Evolutionary conservation across 2,329 filamentous ascomycete genomes (phyloP).

Genomic region (Bipolaris oryzae): DNA sequence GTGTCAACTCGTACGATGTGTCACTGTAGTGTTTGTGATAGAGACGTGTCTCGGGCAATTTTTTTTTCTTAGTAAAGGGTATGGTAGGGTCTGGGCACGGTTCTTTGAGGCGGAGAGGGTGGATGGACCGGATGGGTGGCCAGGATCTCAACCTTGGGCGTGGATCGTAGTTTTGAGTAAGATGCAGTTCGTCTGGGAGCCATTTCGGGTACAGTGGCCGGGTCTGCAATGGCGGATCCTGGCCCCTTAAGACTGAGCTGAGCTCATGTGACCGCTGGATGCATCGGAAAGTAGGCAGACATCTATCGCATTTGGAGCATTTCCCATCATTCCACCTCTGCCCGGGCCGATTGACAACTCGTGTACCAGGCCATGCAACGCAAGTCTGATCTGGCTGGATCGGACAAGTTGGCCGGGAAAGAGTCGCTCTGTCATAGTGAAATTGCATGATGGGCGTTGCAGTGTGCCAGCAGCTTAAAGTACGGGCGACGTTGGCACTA

Average conservation of each 20-base stretch:
- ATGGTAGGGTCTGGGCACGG: not conserved
- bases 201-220: not conserved
- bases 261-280: not conserved
- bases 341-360: conserved; percentile 1
- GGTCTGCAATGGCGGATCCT: not conserved
- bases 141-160: conserved; percentile 3
- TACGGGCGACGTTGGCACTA: conserved; percentile 9
- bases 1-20: not conserved
- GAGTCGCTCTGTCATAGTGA: not conserved
- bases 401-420: not conserved
- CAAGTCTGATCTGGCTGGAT: not conserved
- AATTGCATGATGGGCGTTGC: not conserved
- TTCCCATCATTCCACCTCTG: conserved; percentile 16
- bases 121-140: not conserved
- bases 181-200: not conserved
- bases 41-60: not conserved
- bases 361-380: too few relatives aligned
- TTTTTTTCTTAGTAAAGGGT: not conserved
- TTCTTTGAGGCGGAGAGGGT: not conserved
- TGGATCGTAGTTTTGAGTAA: conserved; percentile 1
- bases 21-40: not conserved
- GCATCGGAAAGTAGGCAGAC: conserved; percentile 1
- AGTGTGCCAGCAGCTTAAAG: not conserved
- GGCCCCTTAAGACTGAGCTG: not conserved
- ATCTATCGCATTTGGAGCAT: conserved; percentile 7